Conservation (phyloP, 1,284 basidiomycete genomes). For the Puccinia polysora region DNA sequence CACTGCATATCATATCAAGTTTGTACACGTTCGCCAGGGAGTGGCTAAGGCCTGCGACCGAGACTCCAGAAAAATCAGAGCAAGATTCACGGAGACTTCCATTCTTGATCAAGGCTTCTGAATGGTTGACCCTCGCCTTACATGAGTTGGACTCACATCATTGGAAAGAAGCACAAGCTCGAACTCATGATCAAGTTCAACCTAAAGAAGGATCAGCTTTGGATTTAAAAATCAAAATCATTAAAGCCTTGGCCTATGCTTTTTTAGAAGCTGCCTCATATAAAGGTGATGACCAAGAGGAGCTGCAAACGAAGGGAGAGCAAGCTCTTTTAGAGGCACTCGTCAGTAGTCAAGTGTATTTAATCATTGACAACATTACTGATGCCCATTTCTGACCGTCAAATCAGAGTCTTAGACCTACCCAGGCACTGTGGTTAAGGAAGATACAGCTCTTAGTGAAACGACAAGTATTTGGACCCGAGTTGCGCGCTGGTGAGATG, state of each 20-base stretch:
- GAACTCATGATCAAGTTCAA: not conserved
- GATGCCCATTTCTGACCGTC: not conserved
- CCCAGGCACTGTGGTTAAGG: constrained; percentile 36
- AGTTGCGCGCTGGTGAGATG: constrained; percentile 28
- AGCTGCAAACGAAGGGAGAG: constrained; percentile 35
- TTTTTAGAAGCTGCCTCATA: constrained; percentile 32
- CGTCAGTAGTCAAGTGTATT: not conserved
- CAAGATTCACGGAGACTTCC: not conserved
- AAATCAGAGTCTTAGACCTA: constrained; percentile 19
- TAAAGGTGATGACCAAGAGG: constrained; percentile 3
- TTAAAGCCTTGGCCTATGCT: constrained; percentile 27
- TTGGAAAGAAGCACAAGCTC: not conserved
- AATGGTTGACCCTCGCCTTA: constrained; percentile 36
- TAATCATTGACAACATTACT: not conserved
- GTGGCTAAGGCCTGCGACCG: not conserved
- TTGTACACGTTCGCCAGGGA: constrained; percentile 25
- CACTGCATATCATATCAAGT: constrained; percentile 26
- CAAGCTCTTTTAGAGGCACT: constrained; percentile 43
- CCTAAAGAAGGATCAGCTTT: not conserved
- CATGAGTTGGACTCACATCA: constrained; percentile 26
- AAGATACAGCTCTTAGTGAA: constrained; percentile 23
- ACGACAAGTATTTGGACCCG: constrained; percentile 21
- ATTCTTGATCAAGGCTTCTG: constrained; percentile 22
- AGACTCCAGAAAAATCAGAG: not conserved
- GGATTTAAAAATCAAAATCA: constrained; percentile 37